Evolutionary conservation across 1,284 basidiomycete species (phyloP).

Genomic region (Mixia osmundae): DNA sequence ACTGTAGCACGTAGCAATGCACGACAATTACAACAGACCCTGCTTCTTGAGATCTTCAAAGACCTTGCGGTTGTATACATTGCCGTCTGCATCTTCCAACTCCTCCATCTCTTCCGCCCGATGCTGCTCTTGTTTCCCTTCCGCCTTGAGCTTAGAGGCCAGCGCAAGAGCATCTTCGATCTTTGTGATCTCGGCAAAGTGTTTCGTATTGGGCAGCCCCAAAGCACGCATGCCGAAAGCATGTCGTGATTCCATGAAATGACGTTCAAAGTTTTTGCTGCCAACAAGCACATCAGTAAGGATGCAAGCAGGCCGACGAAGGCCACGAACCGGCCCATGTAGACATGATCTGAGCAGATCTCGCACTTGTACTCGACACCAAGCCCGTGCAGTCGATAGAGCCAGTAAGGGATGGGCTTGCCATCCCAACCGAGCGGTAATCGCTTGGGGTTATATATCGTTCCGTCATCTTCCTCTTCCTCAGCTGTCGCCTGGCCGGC

Average conservation of each 20-base stretch:
- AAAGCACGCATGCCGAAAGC: conserved; percentile 96
- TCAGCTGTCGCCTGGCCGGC: conserved; percentile 27
- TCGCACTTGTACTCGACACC: conserved; percentile 95
- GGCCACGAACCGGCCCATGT: conserved; percentile 59
- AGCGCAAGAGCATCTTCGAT: conserved; percentile 87
- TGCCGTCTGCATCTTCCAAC: conserved; percentile 85
- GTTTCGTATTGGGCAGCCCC: conserved; percentile 90
- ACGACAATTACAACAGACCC: conserved; percentile 46
- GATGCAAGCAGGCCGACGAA: not conserved
- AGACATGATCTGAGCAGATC: conserved; percentile 62
- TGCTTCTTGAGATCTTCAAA: conserved; percentile 81
- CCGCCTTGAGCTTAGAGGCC: conserved; percentile 61
- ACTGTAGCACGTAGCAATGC: not conserved
- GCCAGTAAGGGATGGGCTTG: conserved; percentile 94
- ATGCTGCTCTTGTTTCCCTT: conserved; percentile 71
- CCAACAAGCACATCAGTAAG: too few relatives aligned
- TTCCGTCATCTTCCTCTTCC: conserved; percentile 78
- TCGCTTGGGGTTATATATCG: conserved; percentile 94
- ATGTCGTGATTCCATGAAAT: conserved; percentile 85
- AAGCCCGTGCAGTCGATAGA: conserved; percentile 92
- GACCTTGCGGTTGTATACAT: conserved; percentile 40
- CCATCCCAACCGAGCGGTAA: conserved; percentile 94
- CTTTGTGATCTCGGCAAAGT: conserved; percentile 93
- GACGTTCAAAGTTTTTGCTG: conserved; percentile 81
- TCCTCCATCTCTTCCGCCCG: conserved; percentile 87